Conservation (phyloP, 139 green algal species). For the Coelastrella sp. region DNA sequence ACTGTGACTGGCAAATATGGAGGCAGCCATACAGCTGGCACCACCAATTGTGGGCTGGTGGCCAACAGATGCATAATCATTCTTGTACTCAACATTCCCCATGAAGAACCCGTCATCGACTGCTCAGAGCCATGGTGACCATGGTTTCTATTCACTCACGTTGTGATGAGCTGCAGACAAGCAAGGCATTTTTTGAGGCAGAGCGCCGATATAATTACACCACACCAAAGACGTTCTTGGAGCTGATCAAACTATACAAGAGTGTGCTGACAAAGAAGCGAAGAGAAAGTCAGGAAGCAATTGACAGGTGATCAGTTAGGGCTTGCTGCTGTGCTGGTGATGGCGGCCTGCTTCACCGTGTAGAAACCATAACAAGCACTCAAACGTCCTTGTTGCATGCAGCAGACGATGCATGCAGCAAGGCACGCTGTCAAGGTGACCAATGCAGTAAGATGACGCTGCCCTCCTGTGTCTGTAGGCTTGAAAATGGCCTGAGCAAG, state of each 20-base stretch:
- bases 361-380: no score
- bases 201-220: conserved; percentile 90
- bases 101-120: no score
- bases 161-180: conserved; percentile 47
- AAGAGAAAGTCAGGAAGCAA: conserved; percentile 65
- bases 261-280: conserved; percentile 77
- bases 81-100: no score
- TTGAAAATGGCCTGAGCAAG: conserved; percentile 89
- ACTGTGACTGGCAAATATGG: no score
- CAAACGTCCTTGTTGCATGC: neutral
- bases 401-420: neutral
- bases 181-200: conserved; percentile 69
- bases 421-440: neutral
- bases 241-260: conserved; percentile 95
- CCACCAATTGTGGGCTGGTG: neutral
- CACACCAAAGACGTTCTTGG: conserved; percentile 92
- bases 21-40: neutral
- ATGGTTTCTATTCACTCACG: neutral
- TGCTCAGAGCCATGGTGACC: no score
- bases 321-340: neutral
- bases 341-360: no score
- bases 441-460: neutral
- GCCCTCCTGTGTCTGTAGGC: conserved; percentile 42
- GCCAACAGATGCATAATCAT: neutral
- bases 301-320: conserved; percentile 47